Conservation (phyloP, 768 basidiomycete genomes). For the Suillus hirtellus region DNA sequence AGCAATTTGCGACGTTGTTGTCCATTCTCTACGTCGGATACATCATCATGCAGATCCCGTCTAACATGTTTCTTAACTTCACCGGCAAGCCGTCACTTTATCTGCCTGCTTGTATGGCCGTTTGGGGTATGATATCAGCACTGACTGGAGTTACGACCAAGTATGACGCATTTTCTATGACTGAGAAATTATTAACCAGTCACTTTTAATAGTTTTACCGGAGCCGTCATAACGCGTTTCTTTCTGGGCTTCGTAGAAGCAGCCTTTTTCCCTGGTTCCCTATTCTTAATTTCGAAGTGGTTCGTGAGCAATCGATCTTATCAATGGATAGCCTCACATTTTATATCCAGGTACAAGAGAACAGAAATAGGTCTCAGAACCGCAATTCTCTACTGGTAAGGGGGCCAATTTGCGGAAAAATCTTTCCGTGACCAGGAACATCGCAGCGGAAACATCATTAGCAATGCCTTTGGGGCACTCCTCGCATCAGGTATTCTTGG, state of each 20-base stretch:
- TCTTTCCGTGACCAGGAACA: neutral
- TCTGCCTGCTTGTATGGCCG: conserved; percentile 62
- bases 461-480: conserved; percentile 56
- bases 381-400: conserved; percentile 44
- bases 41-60: conserved; percentile 48
- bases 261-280: conserved; percentile 46
- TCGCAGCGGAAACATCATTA: conserved; percentile 44
- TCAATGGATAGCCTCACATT: conserved; percentile 24
- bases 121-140: conserved; percentile 66
- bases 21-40: conserved; percentile 68
- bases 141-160: conserved; percentile 41
- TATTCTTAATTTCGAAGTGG: conserved; percentile 39
- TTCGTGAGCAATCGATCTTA: conserved; percentile 30
- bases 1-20: conserved; percentile 65
- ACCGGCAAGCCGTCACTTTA: conserved; percentile 69
- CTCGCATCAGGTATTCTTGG: conserved; percentile 48
- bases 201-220: conserved; percentile 36
- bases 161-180: conserved; percentile 16
- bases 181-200: neutral
- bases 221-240: conserved; percentile 48
- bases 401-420: neutral
- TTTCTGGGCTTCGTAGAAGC: conserved; percentile 56
- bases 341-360: conserved; percentile 41
- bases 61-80: conserved; percentile 70
- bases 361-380: conserved; percentile 46